These are phyloP conservation scores for Calocera viscosa DNA, from an alignment of 768 basidiomycete species.

Conservation along the genomic window DNA sequence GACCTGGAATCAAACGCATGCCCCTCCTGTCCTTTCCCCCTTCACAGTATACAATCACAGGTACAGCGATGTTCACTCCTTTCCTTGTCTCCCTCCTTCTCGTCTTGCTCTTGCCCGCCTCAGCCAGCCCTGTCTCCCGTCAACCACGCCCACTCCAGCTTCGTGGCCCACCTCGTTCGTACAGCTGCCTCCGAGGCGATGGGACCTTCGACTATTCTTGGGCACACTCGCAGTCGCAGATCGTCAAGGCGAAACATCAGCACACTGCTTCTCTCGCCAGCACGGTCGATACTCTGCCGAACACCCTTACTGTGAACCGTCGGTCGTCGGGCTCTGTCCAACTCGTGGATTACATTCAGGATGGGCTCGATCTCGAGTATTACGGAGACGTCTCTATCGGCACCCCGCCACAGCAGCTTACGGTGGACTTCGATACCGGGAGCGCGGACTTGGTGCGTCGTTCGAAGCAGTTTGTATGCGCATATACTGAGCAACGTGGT, in stretches of 20 bases:
- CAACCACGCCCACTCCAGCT: neutral
- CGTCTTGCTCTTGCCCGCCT: neutral
- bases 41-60: neutral
- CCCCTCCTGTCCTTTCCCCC: neutral
- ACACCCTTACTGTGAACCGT: neutral
- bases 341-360: neutral
- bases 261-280: neutral
- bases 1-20: too few relatives aligned
- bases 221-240: neutral
- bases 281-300: neutral
- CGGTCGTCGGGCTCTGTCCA: neutral
- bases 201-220: neutral
- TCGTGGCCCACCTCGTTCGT: neutral
- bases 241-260: neutral
- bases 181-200: neutral
- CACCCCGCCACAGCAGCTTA: slow-evolving; percentile 5
- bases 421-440: slow-evolving; percentile 18
- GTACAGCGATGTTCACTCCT: neutral
- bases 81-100: neutral
- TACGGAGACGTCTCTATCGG: neutral
- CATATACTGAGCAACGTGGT: neutral
- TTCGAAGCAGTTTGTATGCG: neutral
- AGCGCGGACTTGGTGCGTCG: slow-evolving; percentile 10
- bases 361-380: neutral
- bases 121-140: neutral